Base-by-base conservation (phyloP, 345 rosid species). In the Orychophragmus violaceus region DNA sequence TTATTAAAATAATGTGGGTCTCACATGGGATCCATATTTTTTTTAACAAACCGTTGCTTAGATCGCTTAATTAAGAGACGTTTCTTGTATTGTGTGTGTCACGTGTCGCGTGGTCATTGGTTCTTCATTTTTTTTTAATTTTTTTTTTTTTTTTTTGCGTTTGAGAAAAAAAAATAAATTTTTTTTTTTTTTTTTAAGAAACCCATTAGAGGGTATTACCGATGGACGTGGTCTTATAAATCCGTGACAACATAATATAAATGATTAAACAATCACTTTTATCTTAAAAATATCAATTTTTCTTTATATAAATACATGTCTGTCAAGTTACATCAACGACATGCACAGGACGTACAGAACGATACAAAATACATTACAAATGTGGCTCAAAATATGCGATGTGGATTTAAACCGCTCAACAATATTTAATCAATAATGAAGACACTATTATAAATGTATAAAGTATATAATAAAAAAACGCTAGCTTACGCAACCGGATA, bases 401-500 rank as follows among this genome's bases (percentile, higher is more conserved):
- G 74, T 68, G 39, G 65, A 58, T 21, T 22, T 35, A 59, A 49
- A 59, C 52, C 41, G 42, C 59, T 13, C 66, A 36, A n/a, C 42
- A 17, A 59, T 36, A 27, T 14, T 12, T 28, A 16, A 13, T 59
- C 30, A 9, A 28, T 49, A 36, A 27, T 30, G 16, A 51, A 10
- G 42, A 8, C 41, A 50, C 32, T 19, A 18, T 51, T 53, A 28
- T 11, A 29, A 8, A 1, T 17, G 60, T 49, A 21, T 69, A 68
- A 25, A 9, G 29, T 29, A 24, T 24, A 5, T 35, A 5, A 48
- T 3, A 61, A 13, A 24, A 60, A 27, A 6, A n/a, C n/a, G n/a
- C n/a, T n/a, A n/a, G 24, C 6, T 49, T 71, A 76, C 49, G 77
- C 81, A 35, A 72, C 75, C 8, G 89, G 89, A 55, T 84, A 84